Conservation (phyloP, 179 eudicot genomes). For the Vitellaria paradoxa region DNA sequence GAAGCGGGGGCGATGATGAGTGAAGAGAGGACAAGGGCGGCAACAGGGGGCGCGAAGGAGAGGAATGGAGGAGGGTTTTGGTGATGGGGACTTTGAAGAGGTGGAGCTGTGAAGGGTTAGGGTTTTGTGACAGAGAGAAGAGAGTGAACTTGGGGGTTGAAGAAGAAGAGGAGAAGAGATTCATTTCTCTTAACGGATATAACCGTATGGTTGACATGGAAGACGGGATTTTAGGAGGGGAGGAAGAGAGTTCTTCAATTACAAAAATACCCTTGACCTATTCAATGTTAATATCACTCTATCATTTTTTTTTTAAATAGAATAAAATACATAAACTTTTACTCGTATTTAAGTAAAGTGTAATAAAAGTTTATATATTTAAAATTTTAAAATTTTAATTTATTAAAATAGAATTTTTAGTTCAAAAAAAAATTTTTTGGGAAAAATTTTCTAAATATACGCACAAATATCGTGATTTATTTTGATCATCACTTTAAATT, state of each 20-base stretch:
- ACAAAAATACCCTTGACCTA: not conserved
- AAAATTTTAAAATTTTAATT: too few relatives aligned
- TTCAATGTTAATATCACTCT: too few relatives aligned
- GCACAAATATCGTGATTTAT: too few relatives aligned
- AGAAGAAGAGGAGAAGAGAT: constrained; percentile 31
- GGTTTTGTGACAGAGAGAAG: constrained; percentile 28
- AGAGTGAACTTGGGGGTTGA: constrained; percentile 27
- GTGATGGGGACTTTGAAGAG: constrained; percentile 25
- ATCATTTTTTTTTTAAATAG: not conserved
- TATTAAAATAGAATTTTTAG: too few relatives aligned
- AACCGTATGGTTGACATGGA: constrained; percentile 14
- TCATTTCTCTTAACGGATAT: constrained; percentile 28
- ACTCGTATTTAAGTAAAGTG: too few relatives aligned
- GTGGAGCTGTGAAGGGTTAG: constrained; percentile 27
- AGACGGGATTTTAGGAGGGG: constrained; percentile 1
- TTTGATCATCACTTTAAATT: too few relatives aligned
- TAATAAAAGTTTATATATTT: too few relatives aligned
- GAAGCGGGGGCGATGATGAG: constrained; percentile 30
- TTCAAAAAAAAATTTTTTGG: too few relatives aligned
- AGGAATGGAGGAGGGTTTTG: constrained; percentile 6
- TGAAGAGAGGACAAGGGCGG: constrained; percentile 24
- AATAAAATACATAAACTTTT: not conserved
- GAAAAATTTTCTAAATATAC: too few relatives aligned
- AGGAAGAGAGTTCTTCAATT: not conserved
- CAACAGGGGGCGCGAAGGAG: constrained; percentile 7